A percentile compares a stretch with the other conserved stretches of the same genome.
Evolutionary conservation across 345 rosid genomes (phyloP).

Genomic region (Excoecaria agallocha): DNA sequence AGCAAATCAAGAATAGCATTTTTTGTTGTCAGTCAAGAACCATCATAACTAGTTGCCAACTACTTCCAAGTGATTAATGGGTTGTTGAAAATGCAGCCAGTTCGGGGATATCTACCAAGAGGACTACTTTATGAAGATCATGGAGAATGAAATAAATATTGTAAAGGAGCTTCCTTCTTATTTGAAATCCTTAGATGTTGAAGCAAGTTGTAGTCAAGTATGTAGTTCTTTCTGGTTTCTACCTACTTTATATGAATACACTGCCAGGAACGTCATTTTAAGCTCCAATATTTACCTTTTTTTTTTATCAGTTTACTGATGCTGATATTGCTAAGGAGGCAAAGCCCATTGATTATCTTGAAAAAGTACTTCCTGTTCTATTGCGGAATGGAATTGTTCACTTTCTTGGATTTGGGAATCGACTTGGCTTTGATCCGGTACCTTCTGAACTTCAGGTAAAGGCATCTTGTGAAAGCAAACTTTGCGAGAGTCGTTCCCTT

Average conservation of each 20-base stretch:
- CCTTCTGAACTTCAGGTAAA: constrained; percentile 75
- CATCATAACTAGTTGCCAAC: not conserved
- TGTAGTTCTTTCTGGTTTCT: constrained; percentile 16
- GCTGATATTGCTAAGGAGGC: constrained; percentile 82
- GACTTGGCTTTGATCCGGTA: constrained; percentile 85
- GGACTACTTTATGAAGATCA: constrained; percentile 47
- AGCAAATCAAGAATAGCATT: not conserved
- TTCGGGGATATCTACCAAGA: constrained; percentile 84
- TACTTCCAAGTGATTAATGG: no score
- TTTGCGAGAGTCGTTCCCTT: not conserved
- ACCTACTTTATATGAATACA: not conserved
- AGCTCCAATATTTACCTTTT: constrained; percentile 5
- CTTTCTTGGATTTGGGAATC: constrained; percentile 85
- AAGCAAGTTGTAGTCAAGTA: constrained; percentile 68
- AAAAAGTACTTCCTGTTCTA: constrained; percentile 61
- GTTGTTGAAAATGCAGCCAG: constrained; percentile 53
- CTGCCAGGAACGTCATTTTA: not conserved
- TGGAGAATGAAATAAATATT: constrained; percentile 62
- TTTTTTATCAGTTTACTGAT: constrained; percentile 74
- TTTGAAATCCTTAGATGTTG: constrained; percentile 50
- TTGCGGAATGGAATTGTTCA: constrained; percentile 60
- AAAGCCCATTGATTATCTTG: constrained; percentile 54
- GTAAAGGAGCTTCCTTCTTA: constrained; percentile 76
- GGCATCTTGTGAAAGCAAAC: not conserved
- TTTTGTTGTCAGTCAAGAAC: not conserved